These are phyloP conservation scores for Phaeomoniella chlamydospora DNA, from an alignment of 2,329 filamentous ascomycete species.

Conservation along the genomic window DNA sequence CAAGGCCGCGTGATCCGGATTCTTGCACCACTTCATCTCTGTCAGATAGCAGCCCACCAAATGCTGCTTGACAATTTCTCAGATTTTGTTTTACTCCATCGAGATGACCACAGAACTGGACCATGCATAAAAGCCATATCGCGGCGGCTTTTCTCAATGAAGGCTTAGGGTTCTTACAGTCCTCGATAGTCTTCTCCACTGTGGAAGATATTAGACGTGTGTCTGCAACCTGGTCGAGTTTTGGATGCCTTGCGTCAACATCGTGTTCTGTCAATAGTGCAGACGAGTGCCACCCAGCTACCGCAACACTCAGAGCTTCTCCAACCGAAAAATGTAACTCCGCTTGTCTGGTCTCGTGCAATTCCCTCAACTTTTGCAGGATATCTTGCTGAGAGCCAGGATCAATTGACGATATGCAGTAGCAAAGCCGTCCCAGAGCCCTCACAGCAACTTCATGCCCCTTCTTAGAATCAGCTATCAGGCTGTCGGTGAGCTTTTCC, in stretches of 20 bases:
- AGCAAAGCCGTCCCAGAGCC: slow-evolving; percentile 56
- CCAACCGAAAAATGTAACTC: slow-evolving; percentile 86
- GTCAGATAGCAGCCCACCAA: slow-evolving; percentile 74
- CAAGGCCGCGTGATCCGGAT: slow-evolving; percentile 77
- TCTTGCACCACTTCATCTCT: slow-evolving; percentile 92
- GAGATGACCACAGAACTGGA: slow-evolving; percentile 72
- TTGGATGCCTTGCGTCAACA: slow-evolving; percentile 42
- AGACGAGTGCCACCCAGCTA: slow-evolving; percentile 71
- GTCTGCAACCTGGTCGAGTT: slow-evolving; percentile 35
- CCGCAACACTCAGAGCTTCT: slow-evolving; percentile 67
- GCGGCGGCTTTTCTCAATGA: slow-evolving; percentile 81
- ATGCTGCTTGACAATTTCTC: slow-evolving; percentile 68
- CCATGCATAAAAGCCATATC: slow-evolving; percentile 85
- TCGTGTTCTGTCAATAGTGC: slow-evolving; percentile 63
- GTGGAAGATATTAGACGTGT: not conserved
- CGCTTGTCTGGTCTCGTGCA: slow-evolving; percentile 73
- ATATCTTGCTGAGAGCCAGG: slow-evolving; percentile 31
- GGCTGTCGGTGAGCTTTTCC: slow-evolving; percentile 42
- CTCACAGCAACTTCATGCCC: slow-evolving; percentile 70
- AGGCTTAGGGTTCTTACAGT: slow-evolving; percentile 76
- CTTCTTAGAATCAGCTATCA: slow-evolving; percentile 58
- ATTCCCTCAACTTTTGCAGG: slow-evolving; percentile 52
- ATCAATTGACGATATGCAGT: slow-evolving; percentile 35
- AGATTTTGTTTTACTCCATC: slow-evolving; percentile 56
- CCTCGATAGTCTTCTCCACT: slow-evolving; percentile 57